Evolutionary conservation across 306 rosid species (phyloP), one percentile per base, ranked within the genome.

Genomic region (Rosa persica): DNA sequence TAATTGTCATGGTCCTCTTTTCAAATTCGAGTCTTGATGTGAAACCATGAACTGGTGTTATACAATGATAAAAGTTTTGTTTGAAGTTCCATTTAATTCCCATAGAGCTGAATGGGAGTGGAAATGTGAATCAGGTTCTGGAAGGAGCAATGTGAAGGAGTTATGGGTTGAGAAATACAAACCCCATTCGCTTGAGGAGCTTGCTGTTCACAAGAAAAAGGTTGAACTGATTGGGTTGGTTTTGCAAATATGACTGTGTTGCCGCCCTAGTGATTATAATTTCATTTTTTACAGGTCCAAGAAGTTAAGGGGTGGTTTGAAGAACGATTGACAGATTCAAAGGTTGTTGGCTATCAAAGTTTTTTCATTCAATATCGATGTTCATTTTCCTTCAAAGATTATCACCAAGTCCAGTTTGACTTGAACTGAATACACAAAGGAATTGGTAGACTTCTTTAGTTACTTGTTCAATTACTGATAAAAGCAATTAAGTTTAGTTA

Each of bases 151-250:
- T 54, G n/a, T 75, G 25, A 84, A 86, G 64, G 96, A 89, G 76
- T 88, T 89, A 34, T 95, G 97, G 98, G 89, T 91, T 73, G 89
- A 95, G 78, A 92, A 92, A 79, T 91, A 94, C 87, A 86, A 85
- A 84, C 98, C 98, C 49, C 60, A 8, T 78, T 91, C 84, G 2
- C 80, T 91, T 52, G 93, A 89, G 67, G 98, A 95, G 81, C 97
- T 95, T 34, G 91, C 97, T 52, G 98, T 92, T 84, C 92, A 92
- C 79, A 92, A 92, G 87, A 95, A 89, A 83, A 95, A 95, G 96
- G 98, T 92, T 20, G 42, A 72, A 23, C 15, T 74, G 25, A 52
- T 67, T 67, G 73, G 82, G 25, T 74, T 81, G 27, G 70, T 75
- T 51, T 74, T 71, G 81, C 36, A 70, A 19, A 60, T 73, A 49